Evolutionary conservation across 495 filamentous ascomycete genomes (phyloP), one percentile per base, ranked within the genome.

Genomic region (Stereocaulon alpinum): DNA sequence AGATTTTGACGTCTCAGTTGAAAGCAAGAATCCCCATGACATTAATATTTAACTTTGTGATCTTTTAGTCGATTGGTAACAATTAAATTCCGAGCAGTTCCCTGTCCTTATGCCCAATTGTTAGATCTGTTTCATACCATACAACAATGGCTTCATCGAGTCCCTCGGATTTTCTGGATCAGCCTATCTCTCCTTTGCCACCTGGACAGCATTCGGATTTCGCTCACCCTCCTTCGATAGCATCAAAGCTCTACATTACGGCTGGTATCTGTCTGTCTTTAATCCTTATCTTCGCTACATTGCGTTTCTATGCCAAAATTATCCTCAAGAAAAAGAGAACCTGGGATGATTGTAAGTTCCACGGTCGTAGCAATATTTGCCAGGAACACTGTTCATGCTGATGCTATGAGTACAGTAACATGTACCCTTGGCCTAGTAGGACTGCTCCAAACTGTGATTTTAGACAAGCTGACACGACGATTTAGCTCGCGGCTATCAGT

Each of bases 311-410:
- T 32, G 49, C 61, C 17, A 63, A 63, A 42, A 1, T 55, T 0
- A 50, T 34, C n/a, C 37, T 63, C 18, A 22, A 42, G 51, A 60
- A 58, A 18, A 60, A 51, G 52, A 34, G 24, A 45, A 63, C 57
- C 14, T 60, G 61, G 61, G 61, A 63, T 34, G 61, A 63, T 40
- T 27, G 61, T 63, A 40, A 34, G 58, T 14, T n/a, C 32, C 27
- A 17, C 45, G 27, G 5, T 20, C 27, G 11, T 27, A 22, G 11
- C 27, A 2, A 18, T 49, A 37, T 7, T 1, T 29, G 18, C 12
- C 7, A 17, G 4, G 27, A 24, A 49, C 3, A 40, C 6, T 3
- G 12, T 22, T 22, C 24, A 42, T 58, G 55, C 29, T 58, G 32
- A 58, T 45, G 42, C 15, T 58, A 17, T n/a, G 18, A 37, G 14